Percentiles rank a stretch among this genome's conserved stretches.
Conservation (phyloP, 306 rosid species). For the Ormosia emarginata region DNA sequence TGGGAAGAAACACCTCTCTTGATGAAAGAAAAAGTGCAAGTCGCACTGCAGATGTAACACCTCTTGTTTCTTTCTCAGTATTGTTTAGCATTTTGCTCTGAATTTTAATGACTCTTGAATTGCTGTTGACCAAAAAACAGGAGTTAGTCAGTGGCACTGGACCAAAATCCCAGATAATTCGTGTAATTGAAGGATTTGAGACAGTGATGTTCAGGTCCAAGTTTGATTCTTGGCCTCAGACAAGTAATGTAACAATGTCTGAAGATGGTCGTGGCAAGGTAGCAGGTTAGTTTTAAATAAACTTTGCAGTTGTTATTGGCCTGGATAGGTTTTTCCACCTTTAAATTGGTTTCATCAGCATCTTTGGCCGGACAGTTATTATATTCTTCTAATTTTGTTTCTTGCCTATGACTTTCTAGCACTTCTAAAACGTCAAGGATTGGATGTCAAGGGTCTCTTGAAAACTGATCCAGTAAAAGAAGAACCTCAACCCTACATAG, state of each 20-base stretch:
- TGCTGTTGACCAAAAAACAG: constrained; percentile 45
- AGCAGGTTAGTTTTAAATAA: constrained; percentile 74
- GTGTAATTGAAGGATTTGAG: constrained; percentile 96
- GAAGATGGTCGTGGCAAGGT: constrained; percentile 99
- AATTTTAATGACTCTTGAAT: constrained; percentile 27
- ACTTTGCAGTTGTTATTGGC: constrained; percentile 6
- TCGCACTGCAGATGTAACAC: constrained; percentile 76
- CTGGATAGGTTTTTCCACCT: constrained; percentile 19
- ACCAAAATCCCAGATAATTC: constrained; percentile 66
- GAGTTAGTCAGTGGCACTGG: constrained; percentile 49
- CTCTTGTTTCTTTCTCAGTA: constrained; percentile 22
- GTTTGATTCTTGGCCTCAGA: constrained; percentile 87
- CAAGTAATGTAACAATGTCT: constrained; percentile 51
- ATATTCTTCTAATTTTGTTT: constrained; percentile 16
- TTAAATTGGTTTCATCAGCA: background rate
- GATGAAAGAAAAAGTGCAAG: constrained; percentile 86
- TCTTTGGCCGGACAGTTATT: background rate
- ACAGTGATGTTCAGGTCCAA: constrained; percentile 86
- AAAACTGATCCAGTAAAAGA: constrained; percentile 88
- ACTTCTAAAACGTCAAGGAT: constrained; percentile 95
- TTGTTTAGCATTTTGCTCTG: constrained; percentile 7
- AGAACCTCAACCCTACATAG: constrained; percentile 89
- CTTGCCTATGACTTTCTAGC: constrained; percentile 50
- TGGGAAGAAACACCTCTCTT: constrained; percentile 87
- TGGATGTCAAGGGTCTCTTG: constrained; percentile 94